Evolutionary conservation across 306 rosid genomes (phyloP).

Genomic region (Prinsepia uniflora): DNA sequence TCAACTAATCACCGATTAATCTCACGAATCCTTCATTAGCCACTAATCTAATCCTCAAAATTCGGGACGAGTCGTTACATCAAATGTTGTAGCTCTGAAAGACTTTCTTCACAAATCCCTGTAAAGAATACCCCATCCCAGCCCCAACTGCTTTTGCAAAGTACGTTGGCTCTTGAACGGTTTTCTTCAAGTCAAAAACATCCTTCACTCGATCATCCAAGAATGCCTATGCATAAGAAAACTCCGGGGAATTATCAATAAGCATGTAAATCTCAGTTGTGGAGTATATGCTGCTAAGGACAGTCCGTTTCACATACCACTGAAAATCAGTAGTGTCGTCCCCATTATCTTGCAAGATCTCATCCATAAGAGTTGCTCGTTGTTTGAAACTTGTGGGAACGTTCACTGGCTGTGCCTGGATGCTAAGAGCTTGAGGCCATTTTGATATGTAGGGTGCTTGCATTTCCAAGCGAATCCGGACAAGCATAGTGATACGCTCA

Average conservation of each 20-base stretch:
- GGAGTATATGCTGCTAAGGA: slow-evolving; percentile 92
- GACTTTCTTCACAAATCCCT: slow-evolving; percentile 57
- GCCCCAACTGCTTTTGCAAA: slow-evolving; percentile 84
- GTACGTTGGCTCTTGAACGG: slow-evolving; percentile 80
- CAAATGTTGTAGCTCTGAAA: slow-evolving; percentile 44
- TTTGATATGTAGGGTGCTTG: slow-evolving; percentile 71
- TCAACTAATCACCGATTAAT: too few species aligned
- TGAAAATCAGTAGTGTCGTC: slow-evolving; percentile 63
- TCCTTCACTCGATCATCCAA: slow-evolving; percentile 81
- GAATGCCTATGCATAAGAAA: slow-evolving; percentile 81
- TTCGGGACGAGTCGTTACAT: too few species aligned
- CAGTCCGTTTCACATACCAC: slow-evolving; percentile 89
- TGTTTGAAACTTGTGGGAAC: slow-evolving; percentile 82
- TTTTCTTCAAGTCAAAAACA: slow-evolving; percentile 82
- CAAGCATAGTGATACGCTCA: slow-evolving; percentile 58
- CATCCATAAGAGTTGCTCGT: slow-evolving; percentile 86
- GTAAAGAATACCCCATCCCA: slow-evolving; percentile 76
- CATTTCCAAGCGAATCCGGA: slow-evolving; percentile 79
- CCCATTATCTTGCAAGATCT: slow-evolving; percentile 87
- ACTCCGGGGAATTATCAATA: slow-evolving; percentile 75
- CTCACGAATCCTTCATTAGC: too few species aligned
- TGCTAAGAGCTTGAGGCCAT: slow-evolving; percentile 96
- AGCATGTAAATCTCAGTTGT: slow-evolving; percentile 97
- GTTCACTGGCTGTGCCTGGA: slow-evolving; percentile 92
- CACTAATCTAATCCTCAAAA: too few species aligned